Evolutionary conservation across 352 stramenopile genomes (phyloP).

Genomic region (Phytophthora uliginosa): DNA sequence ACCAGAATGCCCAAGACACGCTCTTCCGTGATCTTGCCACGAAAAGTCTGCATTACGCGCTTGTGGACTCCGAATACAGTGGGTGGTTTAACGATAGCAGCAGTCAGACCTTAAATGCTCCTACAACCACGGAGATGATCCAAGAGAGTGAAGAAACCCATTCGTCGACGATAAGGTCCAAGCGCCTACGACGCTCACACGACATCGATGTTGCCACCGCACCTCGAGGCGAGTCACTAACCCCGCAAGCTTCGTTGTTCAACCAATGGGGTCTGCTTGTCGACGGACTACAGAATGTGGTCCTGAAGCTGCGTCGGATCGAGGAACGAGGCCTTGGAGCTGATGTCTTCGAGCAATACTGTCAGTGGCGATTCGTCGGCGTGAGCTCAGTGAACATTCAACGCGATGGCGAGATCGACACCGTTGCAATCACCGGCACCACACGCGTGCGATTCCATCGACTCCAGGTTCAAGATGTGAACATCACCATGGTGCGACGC

Average conservation of each 20-base stretch:
- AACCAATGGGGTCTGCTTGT: conserved; percentile 47
- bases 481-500: conserved; percentile 20
- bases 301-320: conserved; percentile 38
- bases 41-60: conserved; percentile 48
- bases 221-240: background rate
- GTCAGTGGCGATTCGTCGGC: conserved; percentile 41
- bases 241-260: conserved; percentile 24
- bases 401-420: conserved; percentile 25
- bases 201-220: conserved; percentile 24
- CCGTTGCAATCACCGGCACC: conserved; percentile 32
- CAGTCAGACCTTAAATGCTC: background rate
- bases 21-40: conserved; percentile 39
- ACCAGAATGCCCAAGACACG: conserved; percentile 2
- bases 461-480: conserved; percentile 23
- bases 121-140: background rate
- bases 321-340: conserved; percentile 19
- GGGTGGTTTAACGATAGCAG: conserved; percentile 15
- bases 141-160: background rate
- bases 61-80: conserved; percentile 46
- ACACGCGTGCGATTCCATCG: conserved; percentile 41
- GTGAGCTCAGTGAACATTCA: conserved; percentile 29
- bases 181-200: conserved; percentile 17
- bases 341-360: conserved; percentile 20
- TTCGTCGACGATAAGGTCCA: conserved; percentile 10
- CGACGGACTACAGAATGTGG: conserved; percentile 48